Evolutionary conservation across 2,329 filamentous ascomycete species (phyloP).

Genomic region (Ceratocystis eucalypticola): DNA sequence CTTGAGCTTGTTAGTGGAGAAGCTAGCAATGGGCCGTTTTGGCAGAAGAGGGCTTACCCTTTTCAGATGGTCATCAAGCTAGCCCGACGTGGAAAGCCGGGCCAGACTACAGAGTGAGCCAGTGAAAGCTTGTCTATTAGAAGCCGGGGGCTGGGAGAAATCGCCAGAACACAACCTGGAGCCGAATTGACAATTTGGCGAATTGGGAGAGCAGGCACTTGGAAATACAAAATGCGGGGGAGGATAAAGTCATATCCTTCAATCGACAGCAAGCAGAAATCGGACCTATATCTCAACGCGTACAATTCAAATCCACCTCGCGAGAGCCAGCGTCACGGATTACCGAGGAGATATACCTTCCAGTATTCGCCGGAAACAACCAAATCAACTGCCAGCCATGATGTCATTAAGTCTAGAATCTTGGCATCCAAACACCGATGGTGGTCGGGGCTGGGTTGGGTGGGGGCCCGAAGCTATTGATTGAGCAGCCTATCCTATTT

Average conservation of each 20-base stretch:
- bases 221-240: background rate
- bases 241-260: background rate
- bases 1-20: background rate
- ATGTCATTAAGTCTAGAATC: background rate
- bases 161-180: background rate
- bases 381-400: background rate
- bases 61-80: no score
- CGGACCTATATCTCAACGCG: no score
- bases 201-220: background rate
- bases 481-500: background rate
- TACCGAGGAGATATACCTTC: no score
- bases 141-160: background rate
- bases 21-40: background rate
- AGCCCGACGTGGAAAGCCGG: background rate
- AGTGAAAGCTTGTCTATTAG: background rate
- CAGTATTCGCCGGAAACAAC: no score
- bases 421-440: background rate
- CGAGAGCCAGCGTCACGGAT: no score
- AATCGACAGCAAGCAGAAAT: no score
- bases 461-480: background rate
- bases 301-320: no score
- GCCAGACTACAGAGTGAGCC: background rate
- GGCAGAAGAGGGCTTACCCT: background rate
- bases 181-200: background rate
- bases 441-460: background rate